These are phyloP conservation scores for Vitis hybrid DNA, from an alignment of 177 flowering plant species.

Conservation along the genomic window DNA sequence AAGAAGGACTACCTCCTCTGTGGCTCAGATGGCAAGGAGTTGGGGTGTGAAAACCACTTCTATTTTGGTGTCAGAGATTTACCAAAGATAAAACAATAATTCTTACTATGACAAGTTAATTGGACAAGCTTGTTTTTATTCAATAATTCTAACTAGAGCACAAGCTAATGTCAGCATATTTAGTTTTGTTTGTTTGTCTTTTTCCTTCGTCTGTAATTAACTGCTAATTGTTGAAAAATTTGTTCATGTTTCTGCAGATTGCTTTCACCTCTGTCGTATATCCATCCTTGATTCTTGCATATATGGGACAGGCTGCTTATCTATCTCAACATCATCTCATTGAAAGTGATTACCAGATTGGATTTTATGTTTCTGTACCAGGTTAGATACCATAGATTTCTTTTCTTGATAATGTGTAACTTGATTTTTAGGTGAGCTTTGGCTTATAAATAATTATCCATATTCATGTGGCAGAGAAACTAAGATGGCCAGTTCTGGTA, in stretches of 20 bases:
- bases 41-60: no score
- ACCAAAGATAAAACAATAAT: no score
- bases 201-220: neutral
- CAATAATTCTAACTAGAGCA: no score
- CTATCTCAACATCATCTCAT: constrained; percentile 69
- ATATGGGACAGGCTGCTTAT: constrained; percentile 99
- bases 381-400: constrained; percentile 45
- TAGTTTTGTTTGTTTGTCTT: neutral
- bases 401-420: neutral
- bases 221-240: neutral
- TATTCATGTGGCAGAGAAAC: constrained; percentile 39
- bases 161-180: no score
- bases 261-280: constrained; percentile 91
- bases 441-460: constrained; percentile 9
- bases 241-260: constrained; percentile 50
- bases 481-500: constrained; percentile 88
- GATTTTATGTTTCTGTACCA: constrained; percentile 95
- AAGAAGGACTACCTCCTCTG: no score
- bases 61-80: no score
- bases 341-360: constrained; percentile 43
- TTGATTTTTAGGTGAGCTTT: constrained; percentile 1
- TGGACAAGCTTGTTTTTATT: no score
- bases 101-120: no score
- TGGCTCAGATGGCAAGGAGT: no score
- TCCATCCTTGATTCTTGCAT: constrained; percentile 91